Base-by-base conservation (phyloP, 2,329 filamentous ascomycete species). In the Aspergillus sp. region DNA sequence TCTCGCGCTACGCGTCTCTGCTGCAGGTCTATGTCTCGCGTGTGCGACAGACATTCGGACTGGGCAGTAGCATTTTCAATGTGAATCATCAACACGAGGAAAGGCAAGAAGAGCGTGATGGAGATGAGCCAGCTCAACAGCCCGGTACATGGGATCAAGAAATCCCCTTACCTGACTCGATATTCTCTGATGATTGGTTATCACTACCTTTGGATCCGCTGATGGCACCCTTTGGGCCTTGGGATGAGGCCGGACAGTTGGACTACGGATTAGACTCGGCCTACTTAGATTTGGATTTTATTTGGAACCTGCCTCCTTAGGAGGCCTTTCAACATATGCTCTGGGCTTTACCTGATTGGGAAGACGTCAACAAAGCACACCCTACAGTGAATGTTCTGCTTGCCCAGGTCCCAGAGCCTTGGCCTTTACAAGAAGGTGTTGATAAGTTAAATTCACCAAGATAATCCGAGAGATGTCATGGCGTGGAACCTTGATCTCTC, bases 301-400 rank as follows among this genome's bases (percentile, higher is more conserved):
- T 72, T 24, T 72, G 69, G 70, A 71, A 72, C 56, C 42, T 72
- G 45, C 67, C 69, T 31, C 58, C 50, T 12, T 52, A 42, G 14
- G 36, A 11, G 36, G 36, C 2, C 7, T 42, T 42, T 5, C 14
- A 42, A 42, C 32, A 14, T 2, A 12, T 36, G 4, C 26, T 9
- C 26, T 29, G 7, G 6, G 26, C 7, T 29, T 9, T 29, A 29
- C 26, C 26, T 9, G 9, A 29, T 29, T 9, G 1, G 6, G 26
- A 9, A 29, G 26, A 29, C 26, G 2, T 29, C 26, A 29, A 29
- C 7, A 9, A 24, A 5, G 5, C 7, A 29, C 2, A 9, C 7
- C 6, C 26, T 29, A 29, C 7, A 29, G 26, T 29, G 26, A 29
- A 29, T 9, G 2, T 9, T 29, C 26, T 9, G 2, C 6, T 29